Conservation (phyloP, 2,329 filamentous ascomycete genomes). For the Grosmannia serpens region DNA sequence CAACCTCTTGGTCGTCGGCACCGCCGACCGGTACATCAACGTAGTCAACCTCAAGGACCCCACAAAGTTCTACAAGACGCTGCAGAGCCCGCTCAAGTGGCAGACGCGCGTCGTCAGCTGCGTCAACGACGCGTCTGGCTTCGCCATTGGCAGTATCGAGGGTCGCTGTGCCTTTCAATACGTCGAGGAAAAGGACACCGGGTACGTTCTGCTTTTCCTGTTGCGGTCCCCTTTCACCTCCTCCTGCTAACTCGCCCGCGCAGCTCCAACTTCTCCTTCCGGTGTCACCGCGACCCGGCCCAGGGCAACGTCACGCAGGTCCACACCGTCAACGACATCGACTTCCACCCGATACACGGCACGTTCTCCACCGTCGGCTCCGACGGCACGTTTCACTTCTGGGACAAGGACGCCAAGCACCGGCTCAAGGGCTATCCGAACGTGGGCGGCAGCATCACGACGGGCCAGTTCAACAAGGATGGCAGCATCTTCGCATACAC, state of each 20-base stretch:
- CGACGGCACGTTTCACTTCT: conserved; percentile 95
- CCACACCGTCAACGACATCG: conserved; percentile 92
- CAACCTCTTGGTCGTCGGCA: conserved; percentile 81
- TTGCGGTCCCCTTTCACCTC: not conserved
- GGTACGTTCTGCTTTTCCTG: conserved; percentile 30
- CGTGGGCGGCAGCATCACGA: conserved; percentile 76
- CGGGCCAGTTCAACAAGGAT: conserved; percentile 81
- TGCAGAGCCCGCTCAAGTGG: conserved; percentile 95
- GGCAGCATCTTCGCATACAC: conserved; percentile 82
- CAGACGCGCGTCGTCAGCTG: conserved; percentile 93
- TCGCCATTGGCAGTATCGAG: conserved; percentile 92
- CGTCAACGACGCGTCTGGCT: conserved; percentile 84
- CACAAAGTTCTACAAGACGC: conserved; percentile 85
- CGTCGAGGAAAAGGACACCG: conserved; percentile 86
- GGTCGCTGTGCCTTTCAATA: conserved; percentile 97
- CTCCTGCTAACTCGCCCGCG: conserved; percentile 1
- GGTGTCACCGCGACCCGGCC: conserved; percentile 83
- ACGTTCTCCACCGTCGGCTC: conserved; percentile 97
- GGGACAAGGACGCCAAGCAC: conserved; percentile 88
- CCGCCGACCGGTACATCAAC: conserved; percentile 92
- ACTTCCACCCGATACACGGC: conserved; percentile 90
- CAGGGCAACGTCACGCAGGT: conserved; percentile 73
- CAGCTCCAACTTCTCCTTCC: conserved; percentile 95
- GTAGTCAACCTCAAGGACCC: conserved; percentile 85
- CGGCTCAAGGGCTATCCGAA: conserved; percentile 78